Evolutionary conservation across 2,329 filamentous ascomycete genomes (phyloP).

Genomic region (Volutella citrinella): DNA sequence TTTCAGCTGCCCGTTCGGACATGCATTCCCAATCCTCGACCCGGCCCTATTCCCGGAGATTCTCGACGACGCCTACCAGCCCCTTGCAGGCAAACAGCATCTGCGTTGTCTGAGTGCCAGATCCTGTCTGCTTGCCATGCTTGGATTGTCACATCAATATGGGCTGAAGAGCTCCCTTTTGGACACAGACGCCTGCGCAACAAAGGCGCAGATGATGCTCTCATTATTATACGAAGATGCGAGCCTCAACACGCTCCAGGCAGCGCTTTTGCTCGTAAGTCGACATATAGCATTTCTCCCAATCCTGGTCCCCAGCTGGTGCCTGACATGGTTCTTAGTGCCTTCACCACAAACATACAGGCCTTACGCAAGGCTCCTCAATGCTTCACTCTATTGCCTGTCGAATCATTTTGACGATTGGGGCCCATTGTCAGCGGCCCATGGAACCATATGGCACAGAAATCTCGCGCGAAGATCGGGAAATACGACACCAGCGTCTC

Average conservation of each 20-base stretch:
- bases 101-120: conserved; percentile 1
- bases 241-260: conserved; percentile 4
- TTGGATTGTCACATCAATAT: too few species aligned
- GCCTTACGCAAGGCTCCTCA: conserved; percentile 5
- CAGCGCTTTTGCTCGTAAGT: conserved; percentile 7
- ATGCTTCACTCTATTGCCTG: conserved; percentile 10
- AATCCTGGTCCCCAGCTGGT: neutral
- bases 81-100: neutral
- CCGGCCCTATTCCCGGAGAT: conserved; percentile 5
- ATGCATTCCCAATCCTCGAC: conserved; percentile 8
- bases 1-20: conserved; percentile 4
- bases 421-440: conserved; percentile 6
- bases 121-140: too few species aligned
- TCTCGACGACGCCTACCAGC: conserved; percentile 5
- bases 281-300: neutral
- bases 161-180: too few species aligned
- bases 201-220: neutral
- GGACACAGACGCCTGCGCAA: neutral
- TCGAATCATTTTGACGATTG: conserved; percentile 6
- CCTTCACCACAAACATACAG: conserved; percentile 1
- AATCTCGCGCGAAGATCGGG: conserved; percentile 13
- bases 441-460: neutral
- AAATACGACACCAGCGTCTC: conserved; percentile 24
- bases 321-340: neutral
- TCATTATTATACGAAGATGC: neutral